These are phyloP conservation scores for Cymbopogon citratus DNA, from an alignment of 176 grass and related monocot genomes.

Conservation along the genomic window DNA sequence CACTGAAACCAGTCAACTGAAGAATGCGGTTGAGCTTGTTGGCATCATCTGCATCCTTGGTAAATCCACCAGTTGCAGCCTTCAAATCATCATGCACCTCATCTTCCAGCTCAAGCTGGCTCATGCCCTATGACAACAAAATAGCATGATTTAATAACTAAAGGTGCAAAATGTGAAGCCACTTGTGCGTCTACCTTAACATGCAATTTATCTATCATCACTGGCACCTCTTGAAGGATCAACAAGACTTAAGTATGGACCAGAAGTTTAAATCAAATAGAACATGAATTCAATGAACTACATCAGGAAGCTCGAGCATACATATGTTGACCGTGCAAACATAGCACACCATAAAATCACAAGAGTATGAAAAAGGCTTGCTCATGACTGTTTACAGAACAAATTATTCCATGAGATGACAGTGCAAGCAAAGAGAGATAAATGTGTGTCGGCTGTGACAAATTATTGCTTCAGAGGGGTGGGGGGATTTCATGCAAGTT, in stretches of 20 bases:
- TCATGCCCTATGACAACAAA: constrained; percentile 55
- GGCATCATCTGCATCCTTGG: constrained; percentile 52
- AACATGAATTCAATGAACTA: not conserved
- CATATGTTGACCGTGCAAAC: not conserved
- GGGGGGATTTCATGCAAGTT: not conserved
- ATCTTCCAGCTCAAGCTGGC: constrained; percentile 77
- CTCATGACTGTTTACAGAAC: not conserved
- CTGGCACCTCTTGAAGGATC: not conserved
- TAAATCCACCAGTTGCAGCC: constrained; percentile 68
- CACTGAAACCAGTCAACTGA: constrained; percentile 61
- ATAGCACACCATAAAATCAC: not conserved
- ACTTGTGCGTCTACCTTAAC: not conserved
- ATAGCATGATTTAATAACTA: constrained; percentile 4
- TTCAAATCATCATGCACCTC: constrained; percentile 65
- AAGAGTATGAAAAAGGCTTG: not conserved
- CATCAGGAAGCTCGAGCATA: not conserved
- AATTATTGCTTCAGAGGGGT: not conserved
- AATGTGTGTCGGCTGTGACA: not conserved
- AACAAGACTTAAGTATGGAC: not conserved
- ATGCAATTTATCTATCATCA: not conserved
- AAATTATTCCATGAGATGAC: not conserved
- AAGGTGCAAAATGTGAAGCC: not conserved
- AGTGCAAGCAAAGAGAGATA: not conserved
- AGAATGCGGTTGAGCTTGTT: constrained; percentile 57
- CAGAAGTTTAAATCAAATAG: not conserved